Percentiles rank a stretch among this genome's conserved stretches.
These are phyloP conservation scores for Rhododendron ferrugineum DNA, from an alignment of 148 eudicot genomes.

Conservation along the genomic window DNA sequence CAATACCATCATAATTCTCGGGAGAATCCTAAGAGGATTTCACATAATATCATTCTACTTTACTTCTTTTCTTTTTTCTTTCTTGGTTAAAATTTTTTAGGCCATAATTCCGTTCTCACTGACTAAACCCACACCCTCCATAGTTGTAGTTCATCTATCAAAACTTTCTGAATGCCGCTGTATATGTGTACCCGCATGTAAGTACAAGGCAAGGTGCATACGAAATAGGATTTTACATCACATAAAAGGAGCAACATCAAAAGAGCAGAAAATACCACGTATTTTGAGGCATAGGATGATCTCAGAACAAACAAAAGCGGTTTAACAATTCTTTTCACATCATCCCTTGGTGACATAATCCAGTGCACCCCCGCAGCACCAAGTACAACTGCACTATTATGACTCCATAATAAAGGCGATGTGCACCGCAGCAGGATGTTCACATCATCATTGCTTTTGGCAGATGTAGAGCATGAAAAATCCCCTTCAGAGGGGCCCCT, in stretches of 20 bases:
- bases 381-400: constrained; percentile 93
- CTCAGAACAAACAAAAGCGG: constrained; percentile 84
- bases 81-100: background rate
- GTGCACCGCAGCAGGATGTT: constrained; percentile 86
- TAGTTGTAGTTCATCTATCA: background rate
- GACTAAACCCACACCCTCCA: background rate
- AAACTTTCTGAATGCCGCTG: background rate
- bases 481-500: constrained; percentile 27
- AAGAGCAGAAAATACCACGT: constrained; percentile 52
- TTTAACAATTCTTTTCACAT: constrained; percentile 69
- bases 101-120: background rate
- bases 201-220: background rate
- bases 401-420: constrained; percentile 96
- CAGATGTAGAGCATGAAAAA: constrained; percentile 50
- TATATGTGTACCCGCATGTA: background rate
- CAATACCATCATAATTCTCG: background rate
- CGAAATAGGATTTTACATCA: background rate
- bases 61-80: background rate
- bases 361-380: constrained; percentile 98
- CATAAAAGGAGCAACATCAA: background rate
- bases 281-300: constrained; percentile 80
- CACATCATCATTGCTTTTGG: constrained; percentile 68
- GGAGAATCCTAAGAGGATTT: background rate
- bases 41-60: background rate
- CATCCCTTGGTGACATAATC: constrained; percentile 91